These are phyloP conservation scores for Trichoderma endophyticum DNA, from an alignment of 2,329 filamentous ascomycete species.

Conservation along the genomic window DNA sequence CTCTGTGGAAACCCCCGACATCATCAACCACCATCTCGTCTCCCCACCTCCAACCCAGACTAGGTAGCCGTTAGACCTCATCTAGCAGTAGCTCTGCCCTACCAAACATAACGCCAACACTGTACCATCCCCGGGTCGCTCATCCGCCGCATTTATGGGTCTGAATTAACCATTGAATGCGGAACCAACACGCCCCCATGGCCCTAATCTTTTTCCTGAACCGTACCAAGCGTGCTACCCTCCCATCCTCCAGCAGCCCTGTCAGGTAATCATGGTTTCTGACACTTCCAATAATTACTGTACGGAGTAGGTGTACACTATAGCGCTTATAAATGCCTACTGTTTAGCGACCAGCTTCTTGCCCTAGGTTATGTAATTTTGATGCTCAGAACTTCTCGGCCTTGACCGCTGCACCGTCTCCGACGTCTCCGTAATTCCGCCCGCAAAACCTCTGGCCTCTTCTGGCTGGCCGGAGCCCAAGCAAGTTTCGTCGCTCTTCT, in stretches of 20 bases:
- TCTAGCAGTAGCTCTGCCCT: neutral
- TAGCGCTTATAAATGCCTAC: neutral
- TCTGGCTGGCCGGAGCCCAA: neutral
- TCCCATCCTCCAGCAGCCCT: neutral
- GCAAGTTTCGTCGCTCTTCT: neutral
- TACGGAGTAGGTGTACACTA: neutral
- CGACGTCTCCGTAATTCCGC: conserved; percentile 1
- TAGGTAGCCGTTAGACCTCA: neutral
- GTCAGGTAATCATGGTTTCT: neutral
- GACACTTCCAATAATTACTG: neutral
- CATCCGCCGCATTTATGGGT: neutral
- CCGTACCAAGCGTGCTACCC: neutral
- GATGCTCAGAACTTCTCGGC: neutral
- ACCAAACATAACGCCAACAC: neutral
- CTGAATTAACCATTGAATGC: neutral
- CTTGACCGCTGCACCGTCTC: neutral
- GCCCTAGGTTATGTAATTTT: neutral
- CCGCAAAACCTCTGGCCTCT: neutral
- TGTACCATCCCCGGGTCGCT: neutral
- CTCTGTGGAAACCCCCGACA: neutral
- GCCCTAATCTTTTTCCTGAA: neutral
- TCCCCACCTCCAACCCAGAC: neutral
- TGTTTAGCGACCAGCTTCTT: neutral
- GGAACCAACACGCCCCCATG: neutral
- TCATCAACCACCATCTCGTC: neutral